Conservation (phyloP, 2,329 filamentous ascomycete species). For the Ustilaginoidea virens region DNA sequence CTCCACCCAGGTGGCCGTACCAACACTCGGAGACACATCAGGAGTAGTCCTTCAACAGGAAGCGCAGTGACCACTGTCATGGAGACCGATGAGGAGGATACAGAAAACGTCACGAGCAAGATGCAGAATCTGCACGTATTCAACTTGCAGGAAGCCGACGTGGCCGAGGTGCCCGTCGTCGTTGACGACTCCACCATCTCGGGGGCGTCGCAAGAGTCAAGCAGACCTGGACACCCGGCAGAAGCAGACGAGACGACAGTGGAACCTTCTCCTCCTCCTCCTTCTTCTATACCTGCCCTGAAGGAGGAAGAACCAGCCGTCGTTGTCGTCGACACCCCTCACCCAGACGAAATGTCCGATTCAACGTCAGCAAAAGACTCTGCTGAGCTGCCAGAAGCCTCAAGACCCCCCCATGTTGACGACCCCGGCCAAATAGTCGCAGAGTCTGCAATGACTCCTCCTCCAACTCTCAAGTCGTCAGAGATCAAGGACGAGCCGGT, state of each 20-base stretch:
- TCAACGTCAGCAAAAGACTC: constrained; percentile 1
- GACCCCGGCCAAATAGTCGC: neutral
- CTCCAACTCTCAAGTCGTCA: neutral
- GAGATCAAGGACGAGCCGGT: neutral
- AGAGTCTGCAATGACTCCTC: neutral
- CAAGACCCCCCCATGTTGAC: neutral
- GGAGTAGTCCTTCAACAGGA: constrained; percentile 66
- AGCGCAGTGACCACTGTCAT: constrained; percentile 68
- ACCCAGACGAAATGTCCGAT: neutral
- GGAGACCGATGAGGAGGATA: constrained; percentile 66
- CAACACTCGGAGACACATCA: constrained; percentile 68
- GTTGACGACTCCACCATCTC: constrained; percentile 20
- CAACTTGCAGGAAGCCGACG: constrained; percentile 26
- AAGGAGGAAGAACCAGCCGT: neutral
- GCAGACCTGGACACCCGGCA: too few relatives aligned
- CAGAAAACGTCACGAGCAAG: constrained; percentile 28
- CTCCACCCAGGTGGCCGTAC: constrained; percentile 39
- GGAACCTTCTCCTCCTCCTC: too few relatives aligned
- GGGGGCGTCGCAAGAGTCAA: constrained; percentile 5
- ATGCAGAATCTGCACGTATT: constrained; percentile 32
- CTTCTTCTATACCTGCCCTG: constrained; percentile 1
- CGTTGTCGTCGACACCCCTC: neutral
- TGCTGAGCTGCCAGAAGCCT: neutral
- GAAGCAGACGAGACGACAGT: constrained; percentile 4
- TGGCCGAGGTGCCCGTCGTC: constrained; percentile 25